Evolutionary conservation across 2,329 filamentous ascomycete species (phyloP).

Genomic region (Aspergillus cejpii): DNA sequence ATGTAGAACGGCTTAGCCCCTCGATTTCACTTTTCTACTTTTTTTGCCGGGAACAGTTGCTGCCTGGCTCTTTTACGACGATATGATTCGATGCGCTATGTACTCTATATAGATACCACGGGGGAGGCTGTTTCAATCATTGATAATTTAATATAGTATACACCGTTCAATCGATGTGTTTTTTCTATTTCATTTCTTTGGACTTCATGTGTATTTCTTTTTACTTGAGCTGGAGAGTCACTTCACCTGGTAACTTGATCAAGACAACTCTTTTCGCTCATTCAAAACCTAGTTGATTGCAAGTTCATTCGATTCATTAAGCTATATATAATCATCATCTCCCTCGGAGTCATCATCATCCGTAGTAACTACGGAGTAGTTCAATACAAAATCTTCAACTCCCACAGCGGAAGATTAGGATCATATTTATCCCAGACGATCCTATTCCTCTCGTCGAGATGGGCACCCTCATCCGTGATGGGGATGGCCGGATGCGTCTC

Average conservation of each 20-base stretch:
- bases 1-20: too few relatives aligned
- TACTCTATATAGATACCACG: slow-evolving; percentile 8
- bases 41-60: neutral
- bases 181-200: neutral
- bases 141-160: neutral
- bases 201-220: too few relatives aligned
- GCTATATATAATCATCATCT: neutral
- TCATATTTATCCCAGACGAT: slow-evolving; percentile 55
- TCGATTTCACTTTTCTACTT: too few relatives aligned
- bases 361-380: too few relatives aligned
- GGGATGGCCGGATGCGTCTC: slow-evolving; percentile 64
- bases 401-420: slow-evolving; percentile 51
- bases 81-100: slow-evolving; percentile 1
- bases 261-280: too few relatives aligned
- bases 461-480: slow-evolving; percentile 71
- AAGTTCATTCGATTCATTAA: neutral
- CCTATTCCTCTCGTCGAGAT: slow-evolving; percentile 62
- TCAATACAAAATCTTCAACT: slow-evolving; percentile 48
- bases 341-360: neutral
- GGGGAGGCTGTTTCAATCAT: neutral
- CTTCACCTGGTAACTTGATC: too few relatives aligned
- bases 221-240: too few relatives aligned
- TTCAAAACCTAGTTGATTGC: too few relatives aligned
- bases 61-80: slow-evolving; percentile 2
- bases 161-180: neutral